Conservation (phyloP, 78 protist species). For the Dictyostelium firmibasis region DNA sequence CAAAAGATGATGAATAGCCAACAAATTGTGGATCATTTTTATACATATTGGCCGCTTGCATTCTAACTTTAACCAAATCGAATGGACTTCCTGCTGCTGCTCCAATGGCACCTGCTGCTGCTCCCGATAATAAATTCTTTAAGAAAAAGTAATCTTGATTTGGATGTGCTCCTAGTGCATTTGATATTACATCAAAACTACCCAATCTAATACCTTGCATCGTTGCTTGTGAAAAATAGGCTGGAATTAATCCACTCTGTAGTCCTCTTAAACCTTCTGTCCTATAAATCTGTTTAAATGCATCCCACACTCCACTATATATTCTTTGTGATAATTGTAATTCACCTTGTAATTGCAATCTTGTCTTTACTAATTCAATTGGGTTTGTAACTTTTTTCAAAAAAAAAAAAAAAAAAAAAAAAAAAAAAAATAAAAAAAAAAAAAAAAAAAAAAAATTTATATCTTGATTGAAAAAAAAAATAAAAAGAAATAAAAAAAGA, state of each 20-base stretch:
- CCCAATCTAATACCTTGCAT: conserved; percentile 64
- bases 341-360: conserved; percentile 43
- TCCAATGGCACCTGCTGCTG: conserved; percentile 75
- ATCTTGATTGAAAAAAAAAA: too few species aligned
- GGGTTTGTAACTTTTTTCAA: conserved; percentile 45
- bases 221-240: conserved; percentile 72
- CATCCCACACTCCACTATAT: conserved; percentile 58
- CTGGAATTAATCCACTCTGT: conserved; percentile 73
- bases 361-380: conserved; percentile 37
- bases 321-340: conserved; percentile 42
- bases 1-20: neutral
- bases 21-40: conserved; percentile 50
- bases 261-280: conserved; percentile 45
- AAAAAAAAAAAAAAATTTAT: neutral
- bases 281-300: conserved; percentile 39
- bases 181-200: conserved; percentile 23
- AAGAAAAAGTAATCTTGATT: conserved; percentile 4
- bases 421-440: neutral
- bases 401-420: neutral
- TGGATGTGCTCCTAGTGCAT: neutral
- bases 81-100: conserved; percentile 78
- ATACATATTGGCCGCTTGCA: conserved; percentile 80
- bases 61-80: conserved; percentile 81
- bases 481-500: too few species aligned
- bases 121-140: conserved; percentile 54